Base-by-base conservation (phyloP, 1,284 basidiomycete genomes). In the Hortiboletus rubellus region DNA sequence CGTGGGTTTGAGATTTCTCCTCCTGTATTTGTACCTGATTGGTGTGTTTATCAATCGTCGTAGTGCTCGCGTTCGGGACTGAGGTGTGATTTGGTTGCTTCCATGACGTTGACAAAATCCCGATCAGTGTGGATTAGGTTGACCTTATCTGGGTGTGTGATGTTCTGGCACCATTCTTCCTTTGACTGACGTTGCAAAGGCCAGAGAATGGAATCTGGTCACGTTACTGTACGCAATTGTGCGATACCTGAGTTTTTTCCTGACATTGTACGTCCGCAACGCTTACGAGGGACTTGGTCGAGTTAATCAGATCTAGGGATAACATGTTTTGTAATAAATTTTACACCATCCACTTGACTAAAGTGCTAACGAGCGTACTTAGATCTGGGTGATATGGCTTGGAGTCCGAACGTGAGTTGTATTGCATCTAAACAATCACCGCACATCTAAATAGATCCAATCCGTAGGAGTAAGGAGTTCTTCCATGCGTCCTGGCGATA, bases 151-250 rank as follows among this genome's bases (percentile, higher is more conserved):
- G 64, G 64, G 64, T 57, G 30, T 5, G 46, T 22, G 4, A 33
- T 5, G 3, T 42, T 22, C 8, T 41, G 6, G 5, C 11, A 33
- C 34, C 18, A 10, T 17, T 6, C 22, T 22, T 40, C 11, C 27
- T 42, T 33, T 9, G 15, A 37, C 40, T 56, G 33, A 56, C 14
- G 6, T 18, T 34, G 27, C 42, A 15, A 53, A 65, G 64, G 37
- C 50, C 27, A 51, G 36, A 36, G 22, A 57, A 43, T 65, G 65
- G 65, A 67, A 52, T 42, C 33, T 50, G 1, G 46, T 66, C 41
- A 66, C 63, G 0, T 31, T 66, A 1, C 55, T 65, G 5, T 65
- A 67, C 24, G 60, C 47, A 22, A 58, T 63, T 22, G 56, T 66
- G 38, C 65, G 65, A 50, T 65, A 67, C 42, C 14, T 67, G 10